These are phyloP conservation scores for Ceratocystis colombiana DNA, from an alignment of 2,329 filamentous ascomycete genomes.

Conservation along the genomic window DNA sequence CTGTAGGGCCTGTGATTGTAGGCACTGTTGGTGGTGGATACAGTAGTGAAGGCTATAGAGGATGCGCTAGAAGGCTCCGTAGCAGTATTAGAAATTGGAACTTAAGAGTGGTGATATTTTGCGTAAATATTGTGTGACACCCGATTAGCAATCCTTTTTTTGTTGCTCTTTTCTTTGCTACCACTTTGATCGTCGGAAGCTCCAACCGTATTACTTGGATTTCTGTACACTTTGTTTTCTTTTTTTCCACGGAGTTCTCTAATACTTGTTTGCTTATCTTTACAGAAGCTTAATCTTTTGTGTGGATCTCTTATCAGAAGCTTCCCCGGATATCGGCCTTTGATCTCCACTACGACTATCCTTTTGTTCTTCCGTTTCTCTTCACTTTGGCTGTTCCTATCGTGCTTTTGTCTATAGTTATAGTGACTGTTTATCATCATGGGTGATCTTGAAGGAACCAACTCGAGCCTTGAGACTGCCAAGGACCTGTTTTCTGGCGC, in stretches of 20 bases:
- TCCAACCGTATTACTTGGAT: too few species aligned
- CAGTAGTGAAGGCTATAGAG: neutral
- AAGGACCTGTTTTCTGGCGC: conserved; percentile 92
- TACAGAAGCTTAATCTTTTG: neutral
- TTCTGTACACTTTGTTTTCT: neutral
- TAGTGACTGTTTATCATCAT: conserved; percentile 6
- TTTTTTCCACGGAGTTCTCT: neutral
- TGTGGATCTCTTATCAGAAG: conserved; percentile 1
- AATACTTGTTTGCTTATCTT: neutral
- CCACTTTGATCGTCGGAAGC: too few species aligned
- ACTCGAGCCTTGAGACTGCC: conserved; percentile 48
- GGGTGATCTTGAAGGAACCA: conserved; percentile 21
- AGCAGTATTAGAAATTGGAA: neutral
- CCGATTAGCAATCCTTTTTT: neutral
- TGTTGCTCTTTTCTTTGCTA: neutral
- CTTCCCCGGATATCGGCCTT: conserved; percentile 14
- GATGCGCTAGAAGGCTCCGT: neutral
- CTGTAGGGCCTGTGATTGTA: neutral
- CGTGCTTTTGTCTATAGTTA: too few species aligned
- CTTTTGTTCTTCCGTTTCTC: neutral
- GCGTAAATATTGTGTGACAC: neutral
- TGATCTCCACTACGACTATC: conserved; percentile 2
- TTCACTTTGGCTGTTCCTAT: neutral
- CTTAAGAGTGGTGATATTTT: neutral
- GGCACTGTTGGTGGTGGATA: neutral